Percentiles rank a stretch among this genome's conserved stretches.
phyloP scores from a whole-genome alignment of 768 basidiomycete genomes.

The Pleurotus platypus region DNA sequence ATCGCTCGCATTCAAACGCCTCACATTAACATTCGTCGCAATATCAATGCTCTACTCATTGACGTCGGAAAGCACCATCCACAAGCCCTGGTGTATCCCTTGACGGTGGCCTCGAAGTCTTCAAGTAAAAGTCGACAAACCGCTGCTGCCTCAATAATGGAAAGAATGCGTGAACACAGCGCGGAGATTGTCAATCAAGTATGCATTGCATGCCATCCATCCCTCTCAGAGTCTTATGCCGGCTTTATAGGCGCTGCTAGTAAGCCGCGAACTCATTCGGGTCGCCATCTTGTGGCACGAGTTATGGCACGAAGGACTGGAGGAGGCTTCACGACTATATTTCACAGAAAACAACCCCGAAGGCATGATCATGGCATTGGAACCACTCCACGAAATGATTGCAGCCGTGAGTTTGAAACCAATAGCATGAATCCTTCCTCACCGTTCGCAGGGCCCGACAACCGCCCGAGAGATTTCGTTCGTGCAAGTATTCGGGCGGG shows the following conservation, averaged over 20 bases:
- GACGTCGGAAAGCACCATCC: constrained; percentile 97
- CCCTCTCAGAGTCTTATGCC: no score
- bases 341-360: constrained; percentile 97
- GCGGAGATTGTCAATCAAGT: constrained; percentile 84
- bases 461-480: constrained; percentile 96
- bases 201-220: constrained; percentile 6
- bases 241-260: constrained; percentile 62
- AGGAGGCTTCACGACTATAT: constrained; percentile 94
- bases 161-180: constrained; percentile 91
- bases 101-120: constrained; percentile 96
- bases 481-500: constrained; percentile 88
- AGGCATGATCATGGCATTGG: constrained; percentile 92
- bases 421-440: neutral
- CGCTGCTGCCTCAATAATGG: constrained; percentile 85
- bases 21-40: constrained; percentile 77
- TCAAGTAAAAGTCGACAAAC: constrained; percentile 78
- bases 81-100: constrained; percentile 92
- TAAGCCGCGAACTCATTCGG: constrained; percentile 92
- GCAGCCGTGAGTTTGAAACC: constrained; percentile 65
- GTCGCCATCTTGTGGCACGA: constrained; percentile 99
- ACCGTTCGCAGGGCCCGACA: constrained; percentile 69
- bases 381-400: constrained; percentile 89
- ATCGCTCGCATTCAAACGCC: constrained; percentile 98
- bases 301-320: constrained; percentile 96
- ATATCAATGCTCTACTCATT: constrained; percentile 83